phyloP scores from a whole-genome alignment of 192 early-diverging fungal genomes.

The Lobulomyces angularis region DNA sequence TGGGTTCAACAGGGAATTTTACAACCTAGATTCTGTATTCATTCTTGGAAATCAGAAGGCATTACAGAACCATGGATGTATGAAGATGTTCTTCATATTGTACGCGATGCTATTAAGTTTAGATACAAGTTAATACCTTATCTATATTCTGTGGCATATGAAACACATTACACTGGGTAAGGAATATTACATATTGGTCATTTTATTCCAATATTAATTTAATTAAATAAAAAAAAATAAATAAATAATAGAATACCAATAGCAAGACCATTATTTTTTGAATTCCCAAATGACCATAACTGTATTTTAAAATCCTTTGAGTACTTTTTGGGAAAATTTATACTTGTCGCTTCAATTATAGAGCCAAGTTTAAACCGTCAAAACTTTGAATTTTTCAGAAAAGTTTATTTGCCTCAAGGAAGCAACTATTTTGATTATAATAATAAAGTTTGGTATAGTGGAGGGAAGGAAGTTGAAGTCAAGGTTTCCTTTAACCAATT shows the following conservation, averaged over 20 bases:
- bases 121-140: slow-evolving; percentile 45
- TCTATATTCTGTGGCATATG: slow-evolving; percentile 31
- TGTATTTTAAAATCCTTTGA: slow-evolving; percentile 28
- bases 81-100: slow-evolving; percentile 30
- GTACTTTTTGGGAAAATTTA: slow-evolving; percentile 35
- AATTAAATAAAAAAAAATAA: too few relatives aligned
- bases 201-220: too few relatives aligned
- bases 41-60: slow-evolving; percentile 47
- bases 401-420: neutral
- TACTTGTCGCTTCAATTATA: slow-evolving; percentile 38
- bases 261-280: slow-evolving; percentile 37
- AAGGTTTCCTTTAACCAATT: slow-evolving; percentile 22
- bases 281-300: slow-evolving; percentile 32
- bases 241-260: too few relatives aligned
- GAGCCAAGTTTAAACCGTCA: slow-evolving; percentile 14
- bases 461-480: slow-evolving; percentile 17
- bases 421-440: slow-evolving; percentile 33
- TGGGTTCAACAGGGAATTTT: slow-evolving; percentile 51
- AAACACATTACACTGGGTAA: slow-evolving; percentile 13
- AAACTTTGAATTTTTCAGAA: slow-evolving; percentile 17
- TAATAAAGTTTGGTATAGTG: slow-evolving; percentile 22
- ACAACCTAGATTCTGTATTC: slow-evolving; percentile 45
- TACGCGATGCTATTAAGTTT: slow-evolving; percentile 33
- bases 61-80: slow-evolving; percentile 55
- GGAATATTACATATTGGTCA: too few relatives aligned